Percentiles rank a stretch among this genome's conserved stretches.
phyloP scores from a whole-genome alignment of 129 eudicot genomes.

The Sambucus nigra region DNA sequence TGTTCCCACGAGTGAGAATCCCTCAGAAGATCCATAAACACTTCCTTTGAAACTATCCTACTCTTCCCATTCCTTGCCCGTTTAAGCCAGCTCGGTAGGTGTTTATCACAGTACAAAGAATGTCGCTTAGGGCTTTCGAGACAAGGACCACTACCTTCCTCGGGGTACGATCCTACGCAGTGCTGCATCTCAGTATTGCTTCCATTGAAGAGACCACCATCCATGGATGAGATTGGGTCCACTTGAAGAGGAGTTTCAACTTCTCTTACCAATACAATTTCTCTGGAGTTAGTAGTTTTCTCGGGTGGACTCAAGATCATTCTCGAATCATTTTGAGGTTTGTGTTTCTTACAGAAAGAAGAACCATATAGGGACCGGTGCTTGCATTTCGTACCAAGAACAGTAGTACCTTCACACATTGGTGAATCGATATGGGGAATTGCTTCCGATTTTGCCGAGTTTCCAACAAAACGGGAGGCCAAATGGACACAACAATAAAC shows the following conservation, averaged over 20 bases:
- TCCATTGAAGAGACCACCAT: slow-evolving; percentile 14
- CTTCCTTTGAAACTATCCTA: slow-evolving; percentile 90
- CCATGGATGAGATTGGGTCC: slow-evolving; percentile 13
- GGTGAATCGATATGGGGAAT: slow-evolving; percentile 42
- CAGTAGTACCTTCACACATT: slow-evolving; percentile 90
- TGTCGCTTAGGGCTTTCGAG: slow-evolving; percentile 56
- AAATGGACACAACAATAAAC: slow-evolving; percentile 90
- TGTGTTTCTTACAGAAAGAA: slow-evolving; percentile 86
- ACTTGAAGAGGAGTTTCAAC: slow-evolving; percentile 24
- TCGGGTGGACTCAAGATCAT: slow-evolving; percentile 27
- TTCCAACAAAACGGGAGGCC: slow-evolving; percentile 44
- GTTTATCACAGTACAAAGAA: slow-evolving; percentile 80
- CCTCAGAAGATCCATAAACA: slow-evolving; percentile 70
- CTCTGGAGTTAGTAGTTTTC: slow-evolving; percentile 34
- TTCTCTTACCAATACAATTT: slow-evolving; percentile 36
- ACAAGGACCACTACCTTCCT: slow-evolving; percentile 42
- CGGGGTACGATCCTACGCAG: slow-evolving; percentile 48
- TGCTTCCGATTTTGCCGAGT: slow-evolving; percentile 37
- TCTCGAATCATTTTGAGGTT: slow-evolving; percentile 34
- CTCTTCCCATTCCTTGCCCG: slow-evolving; percentile 98
- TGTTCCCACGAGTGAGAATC: slow-evolving; percentile 56
- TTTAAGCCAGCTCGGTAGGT: slow-evolving; percentile 95
- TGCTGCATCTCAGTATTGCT: slow-evolving; percentile 27
- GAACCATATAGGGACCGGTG: slow-evolving; percentile 65
- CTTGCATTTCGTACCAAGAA: slow-evolving; percentile 90